phyloP scores from a whole-genome alignment of 179 eudicot genomes.

The Silene vulgaris region DNA sequence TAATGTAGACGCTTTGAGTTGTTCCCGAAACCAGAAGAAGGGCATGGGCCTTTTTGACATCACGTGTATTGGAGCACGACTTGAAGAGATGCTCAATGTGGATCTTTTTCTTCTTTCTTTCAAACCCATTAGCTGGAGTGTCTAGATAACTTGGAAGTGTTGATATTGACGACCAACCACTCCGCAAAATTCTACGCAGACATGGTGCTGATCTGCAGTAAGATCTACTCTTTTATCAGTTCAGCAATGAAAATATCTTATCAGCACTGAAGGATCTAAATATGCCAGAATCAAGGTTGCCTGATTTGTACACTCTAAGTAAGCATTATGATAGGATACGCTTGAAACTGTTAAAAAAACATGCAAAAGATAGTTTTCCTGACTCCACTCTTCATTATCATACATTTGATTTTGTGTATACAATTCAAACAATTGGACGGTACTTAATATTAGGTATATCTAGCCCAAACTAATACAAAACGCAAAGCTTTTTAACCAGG shows the following conservation, averaged over 20 bases:
- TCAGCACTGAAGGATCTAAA: neutral
- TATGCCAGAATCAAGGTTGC: neutral
- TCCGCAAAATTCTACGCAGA: slow-evolving; percentile 24
- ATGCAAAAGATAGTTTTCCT: neutral
- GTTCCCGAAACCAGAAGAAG: slow-evolving; percentile 43
- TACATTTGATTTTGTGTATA: neutral
- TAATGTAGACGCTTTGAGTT: slow-evolving; percentile 32
- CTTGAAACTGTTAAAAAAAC: neutral
- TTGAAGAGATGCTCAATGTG: slow-evolving; percentile 39
- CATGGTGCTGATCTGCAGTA: slow-evolving; percentile 30
- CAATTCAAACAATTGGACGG: neutral
- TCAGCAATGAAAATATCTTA: slow-evolving; percentile 13
- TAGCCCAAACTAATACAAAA: neutral
- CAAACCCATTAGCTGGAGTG: slow-evolving; percentile 24
- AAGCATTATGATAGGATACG: neutral
- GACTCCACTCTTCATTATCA: neutral
- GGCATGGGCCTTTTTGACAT: slow-evolving; percentile 37
- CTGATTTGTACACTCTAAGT: neutral
- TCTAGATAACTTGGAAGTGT: slow-evolving; percentile 22
- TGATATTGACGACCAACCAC: slow-evolving; percentile 25
- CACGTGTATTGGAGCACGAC: slow-evolving; percentile 25
- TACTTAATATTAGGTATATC: neutral
- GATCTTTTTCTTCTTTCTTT: slow-evolving; percentile 20
- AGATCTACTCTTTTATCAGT: slow-evolving; percentile 8
- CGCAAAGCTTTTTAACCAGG: neutral